A percentile compares a stretch with the other conserved stretches of the same genome.
Conservation (phyloP, 257 asterid species). For the Ocimum tenuiflorum region DNA sequence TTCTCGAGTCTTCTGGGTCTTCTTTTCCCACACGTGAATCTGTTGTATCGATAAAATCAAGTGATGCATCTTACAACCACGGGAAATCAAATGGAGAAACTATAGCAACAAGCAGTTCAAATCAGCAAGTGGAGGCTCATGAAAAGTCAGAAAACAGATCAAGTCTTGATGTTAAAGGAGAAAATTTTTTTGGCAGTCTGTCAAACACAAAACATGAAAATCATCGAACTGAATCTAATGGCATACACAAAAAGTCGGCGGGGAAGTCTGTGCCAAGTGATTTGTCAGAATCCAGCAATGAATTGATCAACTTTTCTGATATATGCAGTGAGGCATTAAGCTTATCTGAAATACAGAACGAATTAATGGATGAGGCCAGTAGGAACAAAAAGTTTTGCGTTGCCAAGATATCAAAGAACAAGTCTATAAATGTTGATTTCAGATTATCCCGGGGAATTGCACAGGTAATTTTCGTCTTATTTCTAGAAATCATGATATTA, state of each 20-base stretch:
- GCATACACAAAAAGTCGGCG: conserved; percentile 27
- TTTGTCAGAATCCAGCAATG: conserved; percentile 33
- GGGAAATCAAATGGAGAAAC: conserved; percentile 43
- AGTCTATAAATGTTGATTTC: conserved; percentile 85
- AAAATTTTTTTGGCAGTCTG: conserved; percentile 22
- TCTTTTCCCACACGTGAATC: conserved; percentile 31
- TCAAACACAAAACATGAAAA: conserved; percentile 44
- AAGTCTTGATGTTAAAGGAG: conserved; percentile 27
- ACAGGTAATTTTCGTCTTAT: conserved; percentile 53
- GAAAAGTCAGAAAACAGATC: conserved; percentile 35
- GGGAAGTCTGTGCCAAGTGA: conserved; percentile 40
- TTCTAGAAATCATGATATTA: conserved; percentile 14
- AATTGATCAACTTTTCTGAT: conserved; percentile 44
- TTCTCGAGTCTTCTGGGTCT: conserved; percentile 39
- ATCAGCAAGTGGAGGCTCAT: conserved; percentile 32
- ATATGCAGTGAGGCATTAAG: conserved; percentile 39
- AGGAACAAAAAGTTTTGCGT: conserved; percentile 59
- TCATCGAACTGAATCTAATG: conserved; percentile 39
- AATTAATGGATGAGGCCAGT: conserved; percentile 51
- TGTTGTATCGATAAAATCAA: conserved; percentile 36
- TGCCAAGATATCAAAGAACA: conserved; percentile 66
- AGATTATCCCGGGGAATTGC: conserved; percentile 96
- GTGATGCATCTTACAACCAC: conserved; percentile 31
- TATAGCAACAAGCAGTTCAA: conserved; percentile 28
- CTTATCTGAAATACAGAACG: conserved; percentile 45